These are phyloP conservation scores for Chytriomyces sp. DNA, from an alignment of 192 early-diverging fungal genomes.

Conservation along the genomic window DNA sequence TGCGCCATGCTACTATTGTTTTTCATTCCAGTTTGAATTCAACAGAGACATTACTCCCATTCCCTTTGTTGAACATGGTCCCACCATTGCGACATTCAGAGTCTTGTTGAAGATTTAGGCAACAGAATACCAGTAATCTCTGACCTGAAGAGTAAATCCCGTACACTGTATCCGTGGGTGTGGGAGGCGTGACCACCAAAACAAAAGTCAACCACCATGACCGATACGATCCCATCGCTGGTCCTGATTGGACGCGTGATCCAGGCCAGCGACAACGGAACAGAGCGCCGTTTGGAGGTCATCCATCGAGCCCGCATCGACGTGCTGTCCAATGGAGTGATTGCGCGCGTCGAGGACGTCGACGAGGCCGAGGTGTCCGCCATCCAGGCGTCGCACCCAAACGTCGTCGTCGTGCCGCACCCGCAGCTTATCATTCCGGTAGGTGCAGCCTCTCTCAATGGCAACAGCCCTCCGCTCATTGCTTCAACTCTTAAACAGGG, in stretches of 20 bases:
- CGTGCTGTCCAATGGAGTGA: not conserved
- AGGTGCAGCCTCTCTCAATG: too few species aligned
- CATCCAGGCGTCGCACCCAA: not conserved
- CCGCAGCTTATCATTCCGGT: too few species aligned
- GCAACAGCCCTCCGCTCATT: constrained; percentile 66
- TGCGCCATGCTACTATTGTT: not conserved
- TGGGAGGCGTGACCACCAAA: not conserved
- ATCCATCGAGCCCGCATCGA: not conserved
- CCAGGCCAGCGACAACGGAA: not conserved
- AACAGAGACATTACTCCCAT: not conserved
- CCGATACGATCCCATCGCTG: too few species aligned
- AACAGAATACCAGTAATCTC: not conserved
- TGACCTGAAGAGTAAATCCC: not conserved
- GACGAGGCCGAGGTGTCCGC: not conserved
- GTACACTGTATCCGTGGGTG: too few species aligned
- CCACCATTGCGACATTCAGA: not conserved
- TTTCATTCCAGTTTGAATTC: not conserved
- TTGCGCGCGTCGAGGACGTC: not conserved
- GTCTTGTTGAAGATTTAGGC: not conserved
- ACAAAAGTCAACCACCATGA: not conserved
- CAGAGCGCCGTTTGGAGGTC: not conserved
- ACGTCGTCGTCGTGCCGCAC: not conserved
- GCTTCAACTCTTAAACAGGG: too few species aligned
- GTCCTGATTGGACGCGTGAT: not conserved
- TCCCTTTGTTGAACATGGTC: not conserved